Evolutionary conservation across 306 rosid genomes (phyloP).

Genomic region (Lupinus albus): DNA sequence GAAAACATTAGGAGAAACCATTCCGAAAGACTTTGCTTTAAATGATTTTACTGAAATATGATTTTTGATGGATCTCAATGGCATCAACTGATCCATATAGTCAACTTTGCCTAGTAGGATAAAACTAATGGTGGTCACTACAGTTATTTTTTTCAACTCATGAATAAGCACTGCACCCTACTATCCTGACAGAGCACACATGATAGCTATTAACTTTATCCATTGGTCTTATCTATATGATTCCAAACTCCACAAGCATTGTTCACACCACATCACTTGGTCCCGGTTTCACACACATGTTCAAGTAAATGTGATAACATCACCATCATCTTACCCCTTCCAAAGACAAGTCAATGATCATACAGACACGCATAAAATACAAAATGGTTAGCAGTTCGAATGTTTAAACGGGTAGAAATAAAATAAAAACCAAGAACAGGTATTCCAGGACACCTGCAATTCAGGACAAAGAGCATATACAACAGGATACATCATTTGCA

Average conservation of each 20-base stretch:
- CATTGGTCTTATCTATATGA: not conserved
- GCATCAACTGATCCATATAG: no score
- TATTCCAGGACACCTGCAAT: not conserved
- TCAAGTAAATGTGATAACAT: not conserved
- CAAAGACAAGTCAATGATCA: not conserved
- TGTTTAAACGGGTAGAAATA: not conserved
- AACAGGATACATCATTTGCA: not conserved
- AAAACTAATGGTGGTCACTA: not conserved
- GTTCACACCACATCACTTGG: not conserved
- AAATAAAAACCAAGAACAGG: not conserved
- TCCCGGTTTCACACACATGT: not conserved
- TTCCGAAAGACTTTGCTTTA: not conserved
- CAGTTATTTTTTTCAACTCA: not conserved
- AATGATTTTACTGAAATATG: no score
- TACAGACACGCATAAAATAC: not conserved
- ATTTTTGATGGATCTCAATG: no score
- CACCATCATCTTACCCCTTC: not conserved
- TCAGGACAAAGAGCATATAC: constrained; percentile 3
- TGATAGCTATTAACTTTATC: not conserved
- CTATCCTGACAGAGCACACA: not conserved
- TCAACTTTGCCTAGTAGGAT: no score
- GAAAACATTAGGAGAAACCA: not conserved
- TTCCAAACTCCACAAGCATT: constrained; percentile 1
- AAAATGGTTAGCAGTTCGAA: not conserved
- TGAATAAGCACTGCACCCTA: not conserved